Evolutionary conservation across 2,329 filamentous ascomycete genomes (phyloP).

Genomic region (Penicillium sp.): DNA sequence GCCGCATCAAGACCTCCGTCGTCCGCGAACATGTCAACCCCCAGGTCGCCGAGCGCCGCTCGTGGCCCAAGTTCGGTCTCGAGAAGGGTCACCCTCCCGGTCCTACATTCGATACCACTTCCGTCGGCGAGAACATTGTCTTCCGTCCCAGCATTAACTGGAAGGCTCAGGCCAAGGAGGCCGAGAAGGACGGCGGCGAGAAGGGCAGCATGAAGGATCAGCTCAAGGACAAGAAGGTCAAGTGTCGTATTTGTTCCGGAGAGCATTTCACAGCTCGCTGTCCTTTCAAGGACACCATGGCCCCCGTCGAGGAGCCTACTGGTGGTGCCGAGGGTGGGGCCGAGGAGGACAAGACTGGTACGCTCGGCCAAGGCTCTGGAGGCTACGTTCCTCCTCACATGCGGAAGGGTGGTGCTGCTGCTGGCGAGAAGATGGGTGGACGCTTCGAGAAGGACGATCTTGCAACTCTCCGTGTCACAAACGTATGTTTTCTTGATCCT

Average conservation of each 20-base stretch:
- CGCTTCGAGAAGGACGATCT: constrained; percentile 97
- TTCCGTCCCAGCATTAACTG: constrained; percentile 92
- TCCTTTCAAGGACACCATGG: constrained; percentile 99
- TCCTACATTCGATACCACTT: constrained; percentile 84
- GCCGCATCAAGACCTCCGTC: constrained; percentile 87
- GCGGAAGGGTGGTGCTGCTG: constrained; percentile 61
- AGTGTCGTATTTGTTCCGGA: constrained; percentile 97
- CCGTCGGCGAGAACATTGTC: constrained; percentile 95
- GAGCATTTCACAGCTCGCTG: constrained; percentile 99
- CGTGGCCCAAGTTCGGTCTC: constrained; percentile 88
- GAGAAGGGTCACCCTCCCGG: constrained; percentile 82
- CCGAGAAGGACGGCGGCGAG: constrained; percentile 49
- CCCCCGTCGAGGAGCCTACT: constrained; percentile 55
- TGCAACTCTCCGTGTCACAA: constrained; percentile 94
- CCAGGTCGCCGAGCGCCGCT: constrained; percentile 88
- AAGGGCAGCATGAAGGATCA: constrained; percentile 64
- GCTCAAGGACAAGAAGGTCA: constrained; percentile 98
- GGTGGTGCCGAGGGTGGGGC: constrained; percentile 45
- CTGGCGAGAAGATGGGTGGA: constrained; percentile 80
- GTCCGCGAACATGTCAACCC: constrained; percentile 95
- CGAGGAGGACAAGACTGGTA: constrained; percentile 51
- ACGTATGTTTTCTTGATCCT: constrained; percentile 61
- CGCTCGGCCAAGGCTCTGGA: constrained; percentile 65
- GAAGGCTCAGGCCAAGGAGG: constrained; percentile 82
- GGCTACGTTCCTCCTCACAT: constrained; percentile 94